phyloP scores from a whole-genome alignment of 192 early-diverging fungal species.

The Globomyces pollinis-pini region DNA sequence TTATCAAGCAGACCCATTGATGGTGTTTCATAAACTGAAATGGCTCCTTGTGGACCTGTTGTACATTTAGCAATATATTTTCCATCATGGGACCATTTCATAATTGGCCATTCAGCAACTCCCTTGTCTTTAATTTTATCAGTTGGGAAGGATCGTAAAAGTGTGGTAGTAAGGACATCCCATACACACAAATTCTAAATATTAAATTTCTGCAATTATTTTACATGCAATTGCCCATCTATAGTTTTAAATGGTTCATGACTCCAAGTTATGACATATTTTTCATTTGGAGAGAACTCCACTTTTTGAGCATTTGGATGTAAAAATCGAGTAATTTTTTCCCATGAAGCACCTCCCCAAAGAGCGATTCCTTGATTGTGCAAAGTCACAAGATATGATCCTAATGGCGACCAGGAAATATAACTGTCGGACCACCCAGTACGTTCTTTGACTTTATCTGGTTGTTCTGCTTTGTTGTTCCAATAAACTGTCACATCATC shows the following conservation, averaged over 20 bases:
- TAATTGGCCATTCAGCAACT: conserved; percentile 72
- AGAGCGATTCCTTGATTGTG: conserved; percentile 89
- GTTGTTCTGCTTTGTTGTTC: conserved; percentile 80
- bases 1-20: conserved; percentile 88
- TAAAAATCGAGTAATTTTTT: conserved; percentile 82
- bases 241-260: conserved; percentile 70
- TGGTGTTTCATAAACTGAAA: conserved; percentile 90
- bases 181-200: conserved; percentile 50
- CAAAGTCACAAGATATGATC: conserved; percentile 88
- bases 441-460: conserved; percentile 66
- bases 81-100: conserved; percentile 94
- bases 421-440: conserved; percentile 93
- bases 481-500: conserved; percentile 81
- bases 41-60: conserved; percentile 51
- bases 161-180: conserved; percentile 78
- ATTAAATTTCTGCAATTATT: conserved; percentile 35
- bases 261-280: conserved; percentile 84
- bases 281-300: conserved; percentile 93
- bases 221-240: conserved; percentile 61
- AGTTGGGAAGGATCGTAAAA: conserved; percentile 79
- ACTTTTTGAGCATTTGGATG: conserved; percentile 85
- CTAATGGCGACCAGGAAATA: conserved; percentile 89
- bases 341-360: conserved; percentile 92
- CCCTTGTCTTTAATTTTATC: conserved; percentile 38
- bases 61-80: conserved; percentile 88